Evolutionary conservation across 2,329 filamentous ascomycete species (phyloP), one percentile per base, ranked within the genome.

Genomic region (Colletotrichum lentis): DNA sequence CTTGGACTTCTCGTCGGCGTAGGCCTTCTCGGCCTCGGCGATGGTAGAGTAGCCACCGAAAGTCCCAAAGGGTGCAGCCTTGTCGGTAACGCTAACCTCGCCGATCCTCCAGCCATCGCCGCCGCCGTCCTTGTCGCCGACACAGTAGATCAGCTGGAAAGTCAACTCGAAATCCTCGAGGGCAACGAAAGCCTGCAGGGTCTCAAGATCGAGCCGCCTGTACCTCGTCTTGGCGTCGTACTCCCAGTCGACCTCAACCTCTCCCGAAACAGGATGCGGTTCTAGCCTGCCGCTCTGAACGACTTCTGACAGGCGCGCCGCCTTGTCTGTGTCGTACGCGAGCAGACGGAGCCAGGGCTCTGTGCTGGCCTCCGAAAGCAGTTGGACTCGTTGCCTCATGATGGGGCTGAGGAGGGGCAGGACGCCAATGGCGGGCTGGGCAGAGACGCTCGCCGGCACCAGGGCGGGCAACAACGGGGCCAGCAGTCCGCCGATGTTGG

Each of bases 191-290:
- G 88, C 84, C 73, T 94, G 90, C 59, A 94, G 77, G 0, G 92
- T 96, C 78, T 96, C 92, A 52, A 86, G 80, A 73, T 96, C 92
- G 43, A 92, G 76, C n/a, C 91, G 84, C 68, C 87, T 83, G 79
- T 90, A 95, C 61, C 85, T 83, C 35, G 84, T 82, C 67, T 87
- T 82, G 8, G 87, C 84, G 64, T 93, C 90, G 64, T 83, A 84
- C 73, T 88, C 85, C 83, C 86, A 88, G 76, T 92, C 89, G 22
- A 94, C 79, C 79, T 95, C 92, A 62, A 95, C 86, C 77, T 94
- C 91, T 62, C 91, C 92, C 2, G 91, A 93, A 5, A 91, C 88
- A 3, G 92, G 92, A 74, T 96, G 92, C n/a, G 91, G 91, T 76
- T 94, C 91, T 39, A 95, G 81, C 53, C 84, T 80, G 61, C 91